A percentile compares a stretch with the other conserved stretches of the same genome.
Evolutionary conservation across 805 yeast genomes (phyloP).

Genomic region (Suhomyces xylopsoci): DNA sequence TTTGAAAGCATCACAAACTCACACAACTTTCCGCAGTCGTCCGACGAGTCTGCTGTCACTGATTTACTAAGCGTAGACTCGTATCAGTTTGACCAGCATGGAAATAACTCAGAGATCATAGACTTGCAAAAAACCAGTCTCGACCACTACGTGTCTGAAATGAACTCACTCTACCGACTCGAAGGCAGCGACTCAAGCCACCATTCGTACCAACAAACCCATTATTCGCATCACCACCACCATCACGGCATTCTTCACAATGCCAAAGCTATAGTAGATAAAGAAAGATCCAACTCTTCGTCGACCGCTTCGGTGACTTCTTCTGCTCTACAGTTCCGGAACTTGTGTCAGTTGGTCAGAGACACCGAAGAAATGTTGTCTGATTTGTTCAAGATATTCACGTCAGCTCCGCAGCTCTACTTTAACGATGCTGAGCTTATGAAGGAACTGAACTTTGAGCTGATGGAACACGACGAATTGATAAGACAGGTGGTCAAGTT

Average conservation of each 20-base stretch:
- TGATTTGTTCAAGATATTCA: conserved; percentile 32
- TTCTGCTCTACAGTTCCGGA: conserved; percentile 2
- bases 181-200: background rate
- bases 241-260: background rate
- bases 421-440: conserved; percentile 26
- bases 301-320: background rate
- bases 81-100: background rate
- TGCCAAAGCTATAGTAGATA: background rate
- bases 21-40: background rate
- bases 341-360: conserved; percentile 1
- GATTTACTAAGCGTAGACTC: conserved; percentile 6
- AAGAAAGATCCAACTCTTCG: conserved; percentile 1
- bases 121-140: conserved; percentile 12
- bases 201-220: background rate
- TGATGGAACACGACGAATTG: conserved; percentile 11
- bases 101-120: background rate
- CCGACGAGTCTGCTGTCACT: conserved; percentile 3
- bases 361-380: conserved; percentile 26
- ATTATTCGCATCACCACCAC: background rate
- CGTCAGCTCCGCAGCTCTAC: conserved; percentile 31
- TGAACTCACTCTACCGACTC: background rate
- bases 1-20: conserved; percentile 9
- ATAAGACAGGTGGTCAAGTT: conserved; percentile 12
- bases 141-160: conserved; percentile 16
- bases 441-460: conserved; percentile 15